Evolutionary conservation across 108 stramenopile genomes (phyloP), one percentile per base, ranked within the genome.

Genomic region (Stephanodiscus triporus): DNA sequence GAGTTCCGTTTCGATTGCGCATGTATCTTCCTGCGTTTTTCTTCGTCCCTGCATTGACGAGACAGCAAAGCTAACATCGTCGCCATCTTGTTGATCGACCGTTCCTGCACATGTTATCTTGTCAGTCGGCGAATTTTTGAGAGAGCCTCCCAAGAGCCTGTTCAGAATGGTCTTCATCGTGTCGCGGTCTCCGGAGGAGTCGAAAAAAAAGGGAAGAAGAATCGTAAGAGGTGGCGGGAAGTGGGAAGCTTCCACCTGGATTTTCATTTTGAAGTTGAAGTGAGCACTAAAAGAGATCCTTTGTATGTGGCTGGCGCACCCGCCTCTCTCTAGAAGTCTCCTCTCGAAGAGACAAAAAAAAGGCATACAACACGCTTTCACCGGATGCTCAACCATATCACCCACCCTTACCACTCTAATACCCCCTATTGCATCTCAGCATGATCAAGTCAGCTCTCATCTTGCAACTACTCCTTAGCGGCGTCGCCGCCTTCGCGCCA

Each of bases 21-120:
- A 83, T 32, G 77, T 65, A 73, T 95, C 90, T 82, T 92, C 94
- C 86, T 89, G 88, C n/a, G 85, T 85, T 36, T 76, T 34, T 13
- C 94, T 68, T 78, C 86, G 87, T 27, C 94, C 94, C 81, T 89
- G 83, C 89, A 91, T 92, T 11, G 64, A 48, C 32, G 70, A 72
- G 8, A 76, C 63, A 11, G 75, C 83, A 51, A 67, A 80, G 30
- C 51, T 10, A 11, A 62, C 13, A 6, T 26, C 8, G 34, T 27
- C 26, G 20, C 54, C 51, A 23, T 23, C 32, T 9, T 56, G 24
- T 55, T 42, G 38, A 34, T 59, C n/a, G 36, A 59, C n/a, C 20
- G 58, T 19, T 59, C 36, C 58, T 14, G 36, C 13, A 59, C 38
- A 16, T 17, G 58, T 59, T 59, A 37, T 20, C 58, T 59, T 59